These are phyloP conservation scores for Phialophora chinensis DNA, from an alignment of 2,329 filamentous ascomycete species.

Conservation along the genomic window DNA sequence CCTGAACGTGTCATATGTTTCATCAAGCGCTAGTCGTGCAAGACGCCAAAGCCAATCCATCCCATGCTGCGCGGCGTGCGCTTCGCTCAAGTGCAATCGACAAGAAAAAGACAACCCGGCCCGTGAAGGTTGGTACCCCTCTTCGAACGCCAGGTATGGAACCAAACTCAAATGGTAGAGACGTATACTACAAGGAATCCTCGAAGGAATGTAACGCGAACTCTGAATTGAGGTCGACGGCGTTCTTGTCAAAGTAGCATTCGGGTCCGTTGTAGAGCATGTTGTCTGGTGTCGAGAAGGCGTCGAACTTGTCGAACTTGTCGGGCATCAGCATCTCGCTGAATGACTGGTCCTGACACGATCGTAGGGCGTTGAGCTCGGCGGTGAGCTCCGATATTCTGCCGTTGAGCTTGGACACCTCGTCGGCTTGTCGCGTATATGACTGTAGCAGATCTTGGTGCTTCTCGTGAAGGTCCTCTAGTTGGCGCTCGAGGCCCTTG, in stretches of 20 bases:
- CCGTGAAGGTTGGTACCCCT: conserved; percentile 23
- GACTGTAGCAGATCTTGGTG: conserved; percentile 44
- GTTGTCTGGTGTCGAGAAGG: conserved; percentile 38
- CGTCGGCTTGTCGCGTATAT: conserved; percentile 43
- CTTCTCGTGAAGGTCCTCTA: conserved; percentile 63
- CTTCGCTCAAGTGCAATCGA: conserved; percentile 31
- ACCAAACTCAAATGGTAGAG: conserved; percentile 5
- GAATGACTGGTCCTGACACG: conserved; percentile 37
- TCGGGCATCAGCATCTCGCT: conserved; percentile 40
- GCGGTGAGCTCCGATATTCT: conserved; percentile 40
- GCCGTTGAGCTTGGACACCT: conserved; percentile 41
- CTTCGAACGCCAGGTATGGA: conserved; percentile 19
- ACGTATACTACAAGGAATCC: conserved; percentile 33
- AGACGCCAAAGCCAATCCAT: conserved; percentile 18
- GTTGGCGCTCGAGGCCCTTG: conserved; percentile 80
- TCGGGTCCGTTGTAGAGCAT: conserved; percentile 38
- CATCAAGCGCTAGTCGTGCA: conserved; percentile 18
- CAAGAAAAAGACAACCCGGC: conserved; percentile 17
- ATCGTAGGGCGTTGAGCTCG: conserved; percentile 40
- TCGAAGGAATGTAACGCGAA: conserved; percentile 38
- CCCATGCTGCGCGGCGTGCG: conserved; percentile 22
- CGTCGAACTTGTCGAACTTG: conserved; percentile 42
- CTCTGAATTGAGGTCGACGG: conserved; percentile 39
- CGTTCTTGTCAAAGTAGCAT: conserved; percentile 40
- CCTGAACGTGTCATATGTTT: conserved; percentile 19